phyloP scores from a whole-genome alignment of 108 stramenopile species.

The Fragilariopsis cylindrus region DNA sequence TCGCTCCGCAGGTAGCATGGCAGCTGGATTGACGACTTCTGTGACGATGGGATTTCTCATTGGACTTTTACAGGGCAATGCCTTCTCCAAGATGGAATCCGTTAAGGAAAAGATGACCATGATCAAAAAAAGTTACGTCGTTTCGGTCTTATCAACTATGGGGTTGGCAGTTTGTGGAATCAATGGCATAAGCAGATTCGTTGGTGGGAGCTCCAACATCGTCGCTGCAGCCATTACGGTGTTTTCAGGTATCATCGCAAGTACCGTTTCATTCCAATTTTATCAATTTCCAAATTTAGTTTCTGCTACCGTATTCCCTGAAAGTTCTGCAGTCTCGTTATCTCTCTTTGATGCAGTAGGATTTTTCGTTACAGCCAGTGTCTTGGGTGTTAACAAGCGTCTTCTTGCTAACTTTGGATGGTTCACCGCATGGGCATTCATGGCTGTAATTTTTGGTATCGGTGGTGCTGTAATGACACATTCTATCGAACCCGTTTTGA shows the following conservation, averaged over 20 bases:
- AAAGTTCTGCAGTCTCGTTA: constrained; percentile 39
- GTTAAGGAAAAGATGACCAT: constrained; percentile 26
- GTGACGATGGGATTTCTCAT: constrained; percentile 44
- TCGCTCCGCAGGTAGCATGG: constrained; percentile 12
- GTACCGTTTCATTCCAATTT: constrained; percentile 46
- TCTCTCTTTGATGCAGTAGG: constrained; percentile 44
- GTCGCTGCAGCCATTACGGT: constrained; percentile 25
- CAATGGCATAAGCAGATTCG: background rate
- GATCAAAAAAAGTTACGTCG: constrained; percentile 27
- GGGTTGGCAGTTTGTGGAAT: constrained; percentile 39
- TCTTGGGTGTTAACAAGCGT: constrained; percentile 27
- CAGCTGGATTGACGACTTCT: constrained; percentile 42
- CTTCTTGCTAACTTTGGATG: constrained; percentile 37
- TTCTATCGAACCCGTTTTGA: constrained; percentile 16
- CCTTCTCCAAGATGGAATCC: constrained; percentile 20
- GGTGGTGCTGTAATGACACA: constrained; percentile 25
- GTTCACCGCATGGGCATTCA: constrained; percentile 31
- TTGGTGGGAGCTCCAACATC: background rate
- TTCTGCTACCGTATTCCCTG: constrained; percentile 31
- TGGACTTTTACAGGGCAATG: constrained; percentile 39
- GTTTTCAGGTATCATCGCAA: constrained; percentile 34
- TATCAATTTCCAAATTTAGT: constrained; percentile 39
- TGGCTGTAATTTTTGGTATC: constrained; percentile 19
- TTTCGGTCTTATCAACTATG: constrained; percentile 21
- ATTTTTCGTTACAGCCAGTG: constrained; percentile 33